Evolutionary conservation across 2,329 filamentous ascomycete species (phyloP), one percentile per base, ranked within the genome.

Genomic region (Cladophialophora bantiana): DNA sequence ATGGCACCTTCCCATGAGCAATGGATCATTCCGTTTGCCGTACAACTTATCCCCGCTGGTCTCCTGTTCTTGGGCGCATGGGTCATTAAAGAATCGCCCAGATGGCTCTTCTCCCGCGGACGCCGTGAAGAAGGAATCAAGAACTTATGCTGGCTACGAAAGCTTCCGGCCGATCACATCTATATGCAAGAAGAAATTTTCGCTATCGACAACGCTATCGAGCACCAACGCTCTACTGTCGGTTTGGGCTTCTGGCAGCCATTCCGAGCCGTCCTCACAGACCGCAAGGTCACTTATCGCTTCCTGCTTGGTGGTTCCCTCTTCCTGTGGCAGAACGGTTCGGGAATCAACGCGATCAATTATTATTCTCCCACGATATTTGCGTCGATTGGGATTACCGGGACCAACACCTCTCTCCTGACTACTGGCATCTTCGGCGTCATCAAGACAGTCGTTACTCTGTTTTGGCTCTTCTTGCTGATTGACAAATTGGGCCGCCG

Each of bases 301-400:
- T 88, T 94, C 78, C 86, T 92, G 76, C 83, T 94, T 10, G 91
- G 91, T 55, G 85, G 86, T 63, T 85, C 91, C 73, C 83, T 94
- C 20, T 94, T 94, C 82, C 81, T 94, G 61, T 93, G 88, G 84
- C 91, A 94, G 78, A 94, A 94, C 73, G 89, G 89, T 58, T 84
- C 81, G 2, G 90, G 90, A 2, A 93, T 93, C 80, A 73, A 73
- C 72, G 90, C 90, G 20, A 89, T 91, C 80, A 93, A 92, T 81
- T 93, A 92, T 79, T 92, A 90, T 77, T 84, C 82, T 0, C 89
- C 90, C 0, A 89, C 86, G 0, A 85, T 92, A 9, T 92, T 93
- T 82, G 84, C 84, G 67, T 85, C 83, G 12, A 85, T 91, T 48
- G 89, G 89, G 13, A 80, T 91, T 13, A 83, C 78, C 0, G 86